Evolutionary conservation across 2,329 filamentous ascomycete genomes (phyloP).

Genomic region (Chaetothyriales sp.): DNA sequence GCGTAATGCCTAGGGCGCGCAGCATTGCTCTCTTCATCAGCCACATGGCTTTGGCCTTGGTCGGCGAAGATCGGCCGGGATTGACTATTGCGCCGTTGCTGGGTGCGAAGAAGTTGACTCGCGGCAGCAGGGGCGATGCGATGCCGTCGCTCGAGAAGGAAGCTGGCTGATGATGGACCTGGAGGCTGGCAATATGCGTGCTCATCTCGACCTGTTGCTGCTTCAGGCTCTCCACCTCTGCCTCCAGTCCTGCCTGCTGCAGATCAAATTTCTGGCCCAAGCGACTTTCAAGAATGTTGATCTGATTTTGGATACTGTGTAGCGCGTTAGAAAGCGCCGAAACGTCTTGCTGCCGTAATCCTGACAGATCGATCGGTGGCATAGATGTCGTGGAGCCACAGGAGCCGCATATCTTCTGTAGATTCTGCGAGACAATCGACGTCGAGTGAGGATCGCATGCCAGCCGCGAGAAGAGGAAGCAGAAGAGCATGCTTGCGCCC

Average conservation of each 20-base stretch:
- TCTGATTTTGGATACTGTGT: slow-evolving; percentile 11
- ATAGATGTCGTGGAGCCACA: slow-evolving; percentile 4
- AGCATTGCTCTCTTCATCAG: slow-evolving; percentile 16
- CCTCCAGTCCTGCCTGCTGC: slow-evolving; percentile 4
- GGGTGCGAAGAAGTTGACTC: slow-evolving; percentile 60
- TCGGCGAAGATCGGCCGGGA: slow-evolving; percentile 44
- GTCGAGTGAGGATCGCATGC: slow-evolving; percentile 11
- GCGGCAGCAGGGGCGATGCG: slow-evolving; percentile 13
- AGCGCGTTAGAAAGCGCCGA: slow-evolving; percentile 9
- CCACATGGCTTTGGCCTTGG: slow-evolving; percentile 25
- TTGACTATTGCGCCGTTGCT: slow-evolving; percentile 56
- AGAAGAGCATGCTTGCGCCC: slow-evolving; percentile 7
- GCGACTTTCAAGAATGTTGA: slow-evolving; percentile 10
- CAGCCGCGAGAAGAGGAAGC: slow-evolving; percentile 10
- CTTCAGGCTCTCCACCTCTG: slow-evolving; percentile 9
- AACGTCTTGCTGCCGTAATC: slow-evolving; percentile 7
- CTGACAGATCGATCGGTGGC: slow-evolving; percentile 9
- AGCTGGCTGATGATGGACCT: slow-evolving; percentile 1
- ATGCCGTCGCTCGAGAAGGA: slow-evolving; percentile 4
- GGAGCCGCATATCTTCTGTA: slow-evolving; percentile 14
- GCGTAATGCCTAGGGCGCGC: slow-evolving; percentile 6
- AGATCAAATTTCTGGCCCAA: slow-evolving; percentile 11
- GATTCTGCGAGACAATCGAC: slow-evolving; percentile 7
- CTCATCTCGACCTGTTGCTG: slow-evolving; percentile 12
- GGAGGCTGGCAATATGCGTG: slow-evolving; percentile 6